These are phyloP conservation scores for Prillingera fragicola DNA, from an alignment of 1,284 basidiomycete species.

Conservation along the genomic window DNA sequence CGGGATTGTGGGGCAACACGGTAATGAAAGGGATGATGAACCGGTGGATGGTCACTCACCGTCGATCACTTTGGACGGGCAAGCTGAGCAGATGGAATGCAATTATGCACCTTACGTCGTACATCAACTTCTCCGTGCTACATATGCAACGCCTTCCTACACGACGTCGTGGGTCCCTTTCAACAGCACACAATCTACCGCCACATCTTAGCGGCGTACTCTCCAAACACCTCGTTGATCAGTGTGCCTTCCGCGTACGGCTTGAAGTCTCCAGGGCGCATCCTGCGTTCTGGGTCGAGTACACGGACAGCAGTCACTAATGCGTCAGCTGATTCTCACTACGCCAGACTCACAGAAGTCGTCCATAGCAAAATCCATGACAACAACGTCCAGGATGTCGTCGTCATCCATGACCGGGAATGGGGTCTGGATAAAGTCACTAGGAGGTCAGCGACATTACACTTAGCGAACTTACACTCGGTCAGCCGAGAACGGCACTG, in stretches of 20 bases:
- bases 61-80: no score
- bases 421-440: slow-evolving; percentile 40
- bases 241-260: slow-evolving; percentile 37
- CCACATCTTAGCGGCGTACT: slow-evolving; percentile 40
- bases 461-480: slow-evolving; percentile 17
- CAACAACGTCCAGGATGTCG: slow-evolving; percentile 40
- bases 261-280: slow-evolving; percentile 30
- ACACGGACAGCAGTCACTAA: slow-evolving; percentile 38
- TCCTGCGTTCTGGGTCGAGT: slow-evolving; percentile 28
- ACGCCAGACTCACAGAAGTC: slow-evolving; percentile 37
- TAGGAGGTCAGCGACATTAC: slow-evolving; percentile 15
- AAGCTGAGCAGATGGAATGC: no score
- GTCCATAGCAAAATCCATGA: slow-evolving; percentile 46
- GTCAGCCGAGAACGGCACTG: slow-evolving; percentile 19
- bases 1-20: no score
- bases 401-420: slow-evolving; percentile 35
- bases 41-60: no score
- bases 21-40: no score
- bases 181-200: no score
- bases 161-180: no score
- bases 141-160: no score
- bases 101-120: no score
- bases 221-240: slow-evolving; percentile 41
- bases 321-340: background rate
- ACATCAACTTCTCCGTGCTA: no score